These are phyloP conservation scores for Rubia yunnanensis DNA, from an alignment of 257 asterid genomes.

Conservation along the genomic window DNA sequence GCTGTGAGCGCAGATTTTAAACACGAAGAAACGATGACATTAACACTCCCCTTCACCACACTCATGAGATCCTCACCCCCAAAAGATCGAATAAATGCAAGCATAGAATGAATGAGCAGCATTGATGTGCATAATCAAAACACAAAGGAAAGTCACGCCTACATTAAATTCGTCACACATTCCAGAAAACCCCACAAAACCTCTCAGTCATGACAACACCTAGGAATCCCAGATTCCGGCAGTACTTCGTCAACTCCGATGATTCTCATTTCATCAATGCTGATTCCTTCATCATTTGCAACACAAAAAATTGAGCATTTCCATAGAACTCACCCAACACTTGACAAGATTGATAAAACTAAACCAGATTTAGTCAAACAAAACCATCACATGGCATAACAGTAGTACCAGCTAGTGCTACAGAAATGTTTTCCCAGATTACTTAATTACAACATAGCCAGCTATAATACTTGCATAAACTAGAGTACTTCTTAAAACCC, in stretches of 20 bases:
- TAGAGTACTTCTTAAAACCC: not conserved
- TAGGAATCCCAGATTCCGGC: not conserved
- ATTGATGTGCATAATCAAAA: not conserved
- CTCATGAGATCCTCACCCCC: not conserved
- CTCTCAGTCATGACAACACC: not conserved
- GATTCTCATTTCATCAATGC: not conserved
- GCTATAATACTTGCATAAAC: not conserved
- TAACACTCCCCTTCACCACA: too few species aligned
- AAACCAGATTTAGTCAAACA: not conserved
- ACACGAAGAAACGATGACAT: too few species aligned
- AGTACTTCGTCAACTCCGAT: not conserved
- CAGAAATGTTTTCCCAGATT: not conserved
- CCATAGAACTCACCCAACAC: too few species aligned
- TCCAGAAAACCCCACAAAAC: not conserved
- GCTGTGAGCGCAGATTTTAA: too few species aligned
- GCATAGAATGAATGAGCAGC: not conserved
- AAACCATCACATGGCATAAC: not conserved
- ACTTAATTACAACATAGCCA: slow-evolving; percentile 5
- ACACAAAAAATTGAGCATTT: too few species aligned
- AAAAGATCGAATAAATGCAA: not conserved
- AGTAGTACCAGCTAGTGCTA: not conserved
- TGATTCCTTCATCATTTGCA: too few species aligned
- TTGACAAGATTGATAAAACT: not conserved
- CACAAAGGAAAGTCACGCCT: not conserved
- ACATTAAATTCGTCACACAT: not conserved